Conservation (phyloP, 768 basidiomycete species). For the Gelatoporia subvermispora region DNA sequence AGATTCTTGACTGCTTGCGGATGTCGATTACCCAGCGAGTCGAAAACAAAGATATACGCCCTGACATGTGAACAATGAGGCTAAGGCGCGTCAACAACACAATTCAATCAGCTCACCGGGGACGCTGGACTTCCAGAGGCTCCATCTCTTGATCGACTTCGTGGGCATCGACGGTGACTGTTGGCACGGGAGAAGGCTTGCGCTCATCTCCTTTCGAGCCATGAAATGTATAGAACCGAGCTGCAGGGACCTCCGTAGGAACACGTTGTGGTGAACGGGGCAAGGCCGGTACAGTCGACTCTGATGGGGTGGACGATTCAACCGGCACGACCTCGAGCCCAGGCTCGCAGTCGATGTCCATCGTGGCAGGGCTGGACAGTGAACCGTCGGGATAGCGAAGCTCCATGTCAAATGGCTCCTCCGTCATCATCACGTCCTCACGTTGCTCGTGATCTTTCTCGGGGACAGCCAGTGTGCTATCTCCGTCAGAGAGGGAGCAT, state of each 20-base stretch:
- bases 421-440: not conserved
- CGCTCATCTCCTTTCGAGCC: constrained; percentile 2
- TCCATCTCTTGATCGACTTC: no score
- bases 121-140: no score
- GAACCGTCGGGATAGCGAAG: not conserved
- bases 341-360: no score
- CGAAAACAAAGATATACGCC: constrained; percentile 82
- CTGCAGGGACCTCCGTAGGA: not conserved
- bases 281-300: no score
- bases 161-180: no score
- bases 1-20: constrained; percentile 58
- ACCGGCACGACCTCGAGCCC: no score
- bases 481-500: constrained; percentile 6
- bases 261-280: not conserved
- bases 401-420: not conserved
- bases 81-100: not conserved
- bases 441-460: not conserved
- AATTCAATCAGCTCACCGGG: no score
- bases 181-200: no score
- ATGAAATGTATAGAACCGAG: not conserved
- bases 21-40: constrained; percentile 81
- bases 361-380: no score
- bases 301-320: no score
- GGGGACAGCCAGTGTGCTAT: not conserved
- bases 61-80: constrained; percentile 29